These are phyloP conservation scores for Botrytis galanthina DNA, from an alignment of 2,329 filamentous ascomycete species.

Conservation along the genomic window DNA sequence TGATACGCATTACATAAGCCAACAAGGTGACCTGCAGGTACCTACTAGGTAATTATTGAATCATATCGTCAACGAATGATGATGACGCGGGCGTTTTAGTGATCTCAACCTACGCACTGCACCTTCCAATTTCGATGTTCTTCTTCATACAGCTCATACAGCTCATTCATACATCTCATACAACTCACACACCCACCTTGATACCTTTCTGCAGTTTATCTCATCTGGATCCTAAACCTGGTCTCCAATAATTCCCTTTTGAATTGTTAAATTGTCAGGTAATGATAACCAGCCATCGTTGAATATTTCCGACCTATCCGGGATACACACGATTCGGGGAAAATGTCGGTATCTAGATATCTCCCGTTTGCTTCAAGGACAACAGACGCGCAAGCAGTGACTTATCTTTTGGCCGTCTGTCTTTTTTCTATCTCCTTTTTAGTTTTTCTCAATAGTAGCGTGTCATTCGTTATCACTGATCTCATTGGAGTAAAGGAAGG, in stretches of 20 bases:
- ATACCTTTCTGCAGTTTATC: constrained; percentile 4
- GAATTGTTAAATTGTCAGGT: background rate
- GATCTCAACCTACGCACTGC: background rate
- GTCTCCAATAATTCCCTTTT: background rate
- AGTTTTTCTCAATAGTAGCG: constrained; percentile 81
- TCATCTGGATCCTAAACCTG: background rate
- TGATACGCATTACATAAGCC: constrained; percentile 4
- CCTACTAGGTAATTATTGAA: background rate
- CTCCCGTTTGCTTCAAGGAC: constrained; percentile 58
- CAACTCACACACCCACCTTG: background rate
- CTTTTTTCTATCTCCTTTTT: constrained; percentile 88
- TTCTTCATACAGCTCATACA: background rate
- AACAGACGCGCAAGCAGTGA: constrained; percentile 61
- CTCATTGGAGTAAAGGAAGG: constrained; percentile 70
- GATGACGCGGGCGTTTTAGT: constrained; percentile 3
- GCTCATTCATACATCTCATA: background rate
- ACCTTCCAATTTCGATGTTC: background rate
- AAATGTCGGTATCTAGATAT: constrained; percentile 31
- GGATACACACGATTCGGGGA: constrained; percentile 10
- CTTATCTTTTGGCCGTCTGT: constrained; percentile 78
- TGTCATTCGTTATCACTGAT: constrained; percentile 83
- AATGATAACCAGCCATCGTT: background rate
- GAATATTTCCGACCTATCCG: constrained; percentile 6
- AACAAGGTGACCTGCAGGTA: background rate
- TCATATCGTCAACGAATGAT: background rate